These are phyloP conservation scores for Tetracladium marchalianum DNA, from an alignment of 495 filamentous ascomycete genomes.

Conservation along the genomic window DNA sequence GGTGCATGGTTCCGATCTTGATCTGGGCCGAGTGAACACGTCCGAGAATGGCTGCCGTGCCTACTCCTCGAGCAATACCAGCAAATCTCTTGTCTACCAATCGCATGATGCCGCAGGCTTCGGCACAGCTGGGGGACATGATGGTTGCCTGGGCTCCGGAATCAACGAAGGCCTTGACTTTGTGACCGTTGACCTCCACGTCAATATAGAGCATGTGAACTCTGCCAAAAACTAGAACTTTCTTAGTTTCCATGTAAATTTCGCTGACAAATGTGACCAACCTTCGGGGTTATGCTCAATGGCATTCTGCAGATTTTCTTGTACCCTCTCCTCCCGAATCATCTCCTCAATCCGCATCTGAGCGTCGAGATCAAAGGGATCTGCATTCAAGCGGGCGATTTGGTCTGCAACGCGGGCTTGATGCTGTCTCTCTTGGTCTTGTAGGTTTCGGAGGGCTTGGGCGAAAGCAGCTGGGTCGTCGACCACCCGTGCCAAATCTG, in stretches of 20 bases:
- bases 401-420: conserved; percentile 70
- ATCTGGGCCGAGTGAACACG: conserved; percentile 91
- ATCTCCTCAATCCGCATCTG: conserved; percentile 94
- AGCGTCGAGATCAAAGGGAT: conserved; percentile 84
- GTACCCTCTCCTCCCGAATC: conserved; percentile 85
- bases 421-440: conserved; percentile 55
- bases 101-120: conserved; percentile 90
- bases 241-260: not conserved
- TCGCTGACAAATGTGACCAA: conserved; percentile 27
- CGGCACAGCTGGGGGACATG: conserved; percentile 91
- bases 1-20: conserved; percentile 77
- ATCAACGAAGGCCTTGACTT: conserved; percentile 94
- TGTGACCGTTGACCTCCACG: conserved; percentile 85
- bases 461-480: conserved; percentile 70
- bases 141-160: conserved; percentile 97
- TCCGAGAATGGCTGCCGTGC: conserved; percentile 87
- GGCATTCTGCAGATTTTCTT: conserved; percentile 88
- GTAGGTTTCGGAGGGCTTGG: conserved; percentile 52
- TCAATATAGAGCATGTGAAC: conserved; percentile 96
- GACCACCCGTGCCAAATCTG: conserved; percentile 66
- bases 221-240: conserved; percentile 65
- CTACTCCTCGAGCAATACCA: conserved; percentile 86
- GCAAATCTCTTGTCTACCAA: conserved; percentile 88
- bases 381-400: conserved; percentile 68
- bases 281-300: conserved; percentile 96